phyloP scores from a whole-genome alignment of 345 rosid genomes.

The Excoecaria cochinchinensis region DNA sequence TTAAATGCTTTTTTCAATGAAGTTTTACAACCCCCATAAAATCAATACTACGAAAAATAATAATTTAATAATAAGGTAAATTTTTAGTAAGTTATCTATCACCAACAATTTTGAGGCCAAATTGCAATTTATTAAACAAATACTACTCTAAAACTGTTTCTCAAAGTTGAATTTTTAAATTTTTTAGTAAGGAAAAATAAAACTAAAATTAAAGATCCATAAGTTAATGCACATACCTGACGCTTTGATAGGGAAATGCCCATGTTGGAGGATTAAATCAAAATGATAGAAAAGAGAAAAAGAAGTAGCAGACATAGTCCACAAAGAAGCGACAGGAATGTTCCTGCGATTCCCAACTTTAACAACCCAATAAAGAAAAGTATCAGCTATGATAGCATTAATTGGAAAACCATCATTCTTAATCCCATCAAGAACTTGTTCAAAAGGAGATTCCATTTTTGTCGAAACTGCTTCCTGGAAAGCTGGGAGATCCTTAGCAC shows the following conservation, averaged over 20 bases:
- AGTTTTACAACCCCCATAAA: no score
- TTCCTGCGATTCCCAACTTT: constrained; percentile 17
- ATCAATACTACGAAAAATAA: no score
- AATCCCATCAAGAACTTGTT: constrained; percentile 18
- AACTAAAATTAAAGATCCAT: neutral
- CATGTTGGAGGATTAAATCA: constrained; percentile 18
- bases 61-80: no score
- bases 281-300: constrained; percentile 18
- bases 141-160: no score
- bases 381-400: constrained; percentile 15
- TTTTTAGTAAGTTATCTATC: no score
- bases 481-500: constrained; percentile 12
- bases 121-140: no score
- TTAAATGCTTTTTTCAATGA: no score
- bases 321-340: constrained; percentile 28
- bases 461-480: constrained; percentile 21
- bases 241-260: constrained; percentile 11
- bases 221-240: constrained; percentile 4
- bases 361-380: constrained; percentile 17
- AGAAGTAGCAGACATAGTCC: constrained; percentile 24
- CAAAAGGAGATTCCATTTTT: constrained; percentile 23
- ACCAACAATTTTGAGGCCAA: no score
- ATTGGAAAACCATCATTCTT: neutral
- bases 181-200: neutral
- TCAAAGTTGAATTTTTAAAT: neutral